Percentiles rank a stretch among this genome's conserved stretches.
phyloP scores from a whole-genome alignment of 257 asterid genomes.

The Agastache rugosa region DNA sequence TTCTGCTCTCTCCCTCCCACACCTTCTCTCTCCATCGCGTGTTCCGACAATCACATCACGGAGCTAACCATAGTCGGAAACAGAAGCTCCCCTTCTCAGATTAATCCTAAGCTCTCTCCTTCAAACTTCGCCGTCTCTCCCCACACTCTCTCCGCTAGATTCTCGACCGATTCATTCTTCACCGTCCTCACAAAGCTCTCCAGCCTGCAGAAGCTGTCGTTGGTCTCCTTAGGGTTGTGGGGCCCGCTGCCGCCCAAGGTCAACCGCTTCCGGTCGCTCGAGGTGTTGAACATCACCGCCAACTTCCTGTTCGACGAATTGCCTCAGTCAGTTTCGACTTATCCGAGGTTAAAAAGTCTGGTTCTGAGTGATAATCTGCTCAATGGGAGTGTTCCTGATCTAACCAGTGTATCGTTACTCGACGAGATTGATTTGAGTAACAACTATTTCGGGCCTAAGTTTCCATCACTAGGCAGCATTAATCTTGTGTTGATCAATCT shows the following conservation, averaged over 20 bases:
- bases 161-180: slow-evolving; percentile 84
- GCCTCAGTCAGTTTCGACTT: slow-evolving; percentile 63
- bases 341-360: slow-evolving; percentile 58
- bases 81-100: slow-evolving; percentile 55
- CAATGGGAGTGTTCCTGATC: slow-evolving; percentile 80
- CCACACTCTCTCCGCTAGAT: slow-evolving; percentile 58
- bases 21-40: slow-evolving; percentile 61
- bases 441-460: slow-evolving; percentile 66
- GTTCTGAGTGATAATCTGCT: slow-evolving; percentile 67
- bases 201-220: slow-evolving; percentile 58
- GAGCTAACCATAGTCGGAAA: slow-evolving; percentile 82
- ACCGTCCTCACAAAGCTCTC: slow-evolving; percentile 84
- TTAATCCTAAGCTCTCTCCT: slow-evolving; percentile 41
- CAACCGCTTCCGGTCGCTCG: slow-evolving; percentile 69
- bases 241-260: slow-evolving; percentile 79
- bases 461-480: slow-evolving; percentile 62
- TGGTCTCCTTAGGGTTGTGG: slow-evolving; percentile 83
- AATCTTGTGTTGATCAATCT: slow-evolving; percentile 49
- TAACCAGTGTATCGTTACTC: slow-evolving; percentile 51
- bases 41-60: slow-evolving; percentile 71
- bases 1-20: slow-evolving; percentile 70
- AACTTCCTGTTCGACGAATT: slow-evolving; percentile 69
- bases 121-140: slow-evolving; percentile 42
- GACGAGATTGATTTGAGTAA: slow-evolving; percentile 77
- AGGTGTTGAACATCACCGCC: slow-evolving; percentile 67